These are phyloP conservation scores for Acanthamoeba healyi DNA, from an alignment of 208 protist genomes.

Conservation along the genomic window DNA sequence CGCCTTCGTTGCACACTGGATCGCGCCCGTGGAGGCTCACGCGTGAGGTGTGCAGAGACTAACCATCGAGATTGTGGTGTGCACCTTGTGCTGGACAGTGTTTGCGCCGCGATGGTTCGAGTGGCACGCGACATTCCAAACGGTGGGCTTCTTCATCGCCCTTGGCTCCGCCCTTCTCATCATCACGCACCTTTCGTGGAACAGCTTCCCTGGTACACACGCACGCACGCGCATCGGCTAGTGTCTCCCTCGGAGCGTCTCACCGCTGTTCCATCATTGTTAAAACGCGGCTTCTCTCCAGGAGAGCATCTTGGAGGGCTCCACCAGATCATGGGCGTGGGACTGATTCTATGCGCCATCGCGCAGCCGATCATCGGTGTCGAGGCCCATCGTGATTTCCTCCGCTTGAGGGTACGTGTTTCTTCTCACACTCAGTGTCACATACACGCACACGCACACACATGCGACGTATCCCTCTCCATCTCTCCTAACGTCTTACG, in stretches of 20 bases:
- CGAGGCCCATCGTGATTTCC: constrained; percentile 57
- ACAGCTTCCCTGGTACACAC: constrained; percentile 3
- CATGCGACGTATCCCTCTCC: not conserved
- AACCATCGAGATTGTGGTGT: not conserved
- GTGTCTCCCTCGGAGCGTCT: not conserved
- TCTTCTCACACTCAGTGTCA: not conserved
- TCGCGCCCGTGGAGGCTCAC: not conserved
- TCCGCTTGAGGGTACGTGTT: not conserved
- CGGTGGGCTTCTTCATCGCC: constrained; percentile 23
- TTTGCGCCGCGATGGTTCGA: constrained; percentile 52
- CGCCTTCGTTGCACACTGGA: not conserved
- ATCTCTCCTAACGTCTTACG: not conserved
- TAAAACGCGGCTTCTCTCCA: not conserved
- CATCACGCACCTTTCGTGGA: constrained; percentile 44
- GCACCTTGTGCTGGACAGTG: not conserved
- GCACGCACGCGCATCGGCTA: not conserved
- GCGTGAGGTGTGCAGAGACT: not conserved
- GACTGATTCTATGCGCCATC: constrained; percentile 29
- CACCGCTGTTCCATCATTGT: not conserved
- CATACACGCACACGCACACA: not conserved
- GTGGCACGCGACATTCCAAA: constrained; percentile 50
- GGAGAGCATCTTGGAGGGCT: constrained; percentile 19
- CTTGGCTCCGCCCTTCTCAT: constrained; percentile 32
- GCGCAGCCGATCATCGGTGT: constrained; percentile 59
- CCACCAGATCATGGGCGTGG: constrained; percentile 36